Conservation (phyloP, 371 early-diverging fungal species). For the Apophysomyces ossiformis region DNA sequence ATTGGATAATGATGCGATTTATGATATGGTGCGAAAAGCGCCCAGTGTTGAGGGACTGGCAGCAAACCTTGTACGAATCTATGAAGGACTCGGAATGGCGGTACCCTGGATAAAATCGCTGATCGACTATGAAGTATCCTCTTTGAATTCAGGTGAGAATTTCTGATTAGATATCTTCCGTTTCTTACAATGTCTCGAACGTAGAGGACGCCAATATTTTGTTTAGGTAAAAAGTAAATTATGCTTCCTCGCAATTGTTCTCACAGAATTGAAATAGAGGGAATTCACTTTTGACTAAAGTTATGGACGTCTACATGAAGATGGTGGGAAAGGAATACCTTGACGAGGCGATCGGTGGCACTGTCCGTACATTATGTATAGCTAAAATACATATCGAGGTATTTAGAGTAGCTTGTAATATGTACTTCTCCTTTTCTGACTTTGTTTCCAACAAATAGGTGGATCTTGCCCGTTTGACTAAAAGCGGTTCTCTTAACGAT, state of each 20-base stretch:
- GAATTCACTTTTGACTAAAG: constrained; percentile 78
- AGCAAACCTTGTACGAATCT: constrained; percentile 57
- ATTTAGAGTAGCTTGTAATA: constrained; percentile 19
- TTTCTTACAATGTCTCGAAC: neutral
- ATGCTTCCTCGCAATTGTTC: neutral
- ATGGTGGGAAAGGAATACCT: constrained; percentile 74
- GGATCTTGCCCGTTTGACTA: constrained; percentile 27
- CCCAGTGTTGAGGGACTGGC: constrained; percentile 62
- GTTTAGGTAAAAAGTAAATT: constrained; percentile 36
- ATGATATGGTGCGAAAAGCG: constrained; percentile 46
- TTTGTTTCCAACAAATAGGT: constrained; percentile 20
- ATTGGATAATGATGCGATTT: constrained; percentile 53
- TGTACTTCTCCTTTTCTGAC: neutral
- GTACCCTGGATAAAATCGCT: constrained; percentile 63
- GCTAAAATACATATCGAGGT: constrained; percentile 50
- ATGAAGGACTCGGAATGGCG: constrained; percentile 49
- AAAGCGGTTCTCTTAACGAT: constrained; percentile 11
- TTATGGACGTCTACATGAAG: constrained; percentile 84
- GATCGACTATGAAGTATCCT: constrained; percentile 65
- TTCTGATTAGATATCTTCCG: neutral
- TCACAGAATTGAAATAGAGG: constrained; percentile 52
- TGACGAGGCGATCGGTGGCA: constrained; percentile 69
- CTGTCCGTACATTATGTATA: constrained; percentile 61
- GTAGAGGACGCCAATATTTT: constrained; percentile 59
- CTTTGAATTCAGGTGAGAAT: constrained; percentile 44